A percentile compares a stretch with the other conserved stretches of the same genome.
phyloP scores from a whole-genome alignment of 306 rosid species.

The Cucurbita pepo region DNA sequence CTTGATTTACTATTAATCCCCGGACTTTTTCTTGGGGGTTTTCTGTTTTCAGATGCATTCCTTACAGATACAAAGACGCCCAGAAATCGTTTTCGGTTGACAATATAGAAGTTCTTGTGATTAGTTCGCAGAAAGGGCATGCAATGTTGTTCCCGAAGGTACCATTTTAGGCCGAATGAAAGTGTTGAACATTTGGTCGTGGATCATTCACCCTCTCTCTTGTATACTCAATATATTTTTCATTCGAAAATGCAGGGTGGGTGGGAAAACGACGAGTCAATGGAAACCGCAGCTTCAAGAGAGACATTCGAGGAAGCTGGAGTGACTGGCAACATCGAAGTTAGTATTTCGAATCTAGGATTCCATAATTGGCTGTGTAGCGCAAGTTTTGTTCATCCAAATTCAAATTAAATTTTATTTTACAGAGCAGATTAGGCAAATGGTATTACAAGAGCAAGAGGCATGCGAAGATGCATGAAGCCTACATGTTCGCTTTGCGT shows the following conservation, averaged over 20 bases:
- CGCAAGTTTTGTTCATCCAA: not conserved
- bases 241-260: conserved; percentile 48
- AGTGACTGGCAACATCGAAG: conserved; percentile 55
- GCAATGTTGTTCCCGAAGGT: conserved; percentile 93
- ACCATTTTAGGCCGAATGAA: not conserved
- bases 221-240: not conserved
- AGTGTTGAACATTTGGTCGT: not conserved
- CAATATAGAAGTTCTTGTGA: conserved; percentile 69
- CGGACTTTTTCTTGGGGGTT: too few species aligned
- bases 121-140: conserved; percentile 75
- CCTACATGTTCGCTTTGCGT: conserved; percentile 68
- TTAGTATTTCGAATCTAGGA: conserved; percentile 20
- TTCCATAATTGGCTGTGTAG: not conserved
- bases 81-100: conserved; percentile 12
- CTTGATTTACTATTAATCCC: too few species aligned
- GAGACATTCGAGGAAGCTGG: conserved; percentile 94
- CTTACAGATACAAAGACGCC: conserved; percentile 49
- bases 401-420: not conserved
- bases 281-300: conserved; percentile 67
- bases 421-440: conserved; percentile 48
- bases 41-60: conserved; percentile 60
- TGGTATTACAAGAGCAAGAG: conserved; percentile 79
- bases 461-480: conserved; percentile 41
- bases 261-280: conserved; percentile 81
- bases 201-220: too few species aligned